Conservation (phyloP, 805 yeast species). For the Candida taoyuanica region DNA sequence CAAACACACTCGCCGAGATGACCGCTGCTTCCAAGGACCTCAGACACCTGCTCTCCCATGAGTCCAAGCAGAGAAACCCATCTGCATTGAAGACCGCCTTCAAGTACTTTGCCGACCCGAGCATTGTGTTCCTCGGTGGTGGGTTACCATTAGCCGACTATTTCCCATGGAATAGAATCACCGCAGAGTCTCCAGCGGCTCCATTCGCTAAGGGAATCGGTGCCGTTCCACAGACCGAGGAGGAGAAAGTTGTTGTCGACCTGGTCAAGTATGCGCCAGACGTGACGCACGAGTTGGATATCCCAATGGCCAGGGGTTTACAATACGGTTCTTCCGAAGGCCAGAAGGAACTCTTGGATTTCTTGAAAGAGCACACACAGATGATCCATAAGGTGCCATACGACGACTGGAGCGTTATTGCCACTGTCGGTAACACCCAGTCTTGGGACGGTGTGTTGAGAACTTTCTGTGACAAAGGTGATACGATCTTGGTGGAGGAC, state of each 20-base stretch:
- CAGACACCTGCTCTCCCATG: conserved; percentile 67
- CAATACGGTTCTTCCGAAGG: conserved; percentile 92
- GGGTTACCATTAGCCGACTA: conserved; percentile 89
- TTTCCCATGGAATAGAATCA: conserved; percentile 83
- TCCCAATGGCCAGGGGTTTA: conserved; percentile 78
- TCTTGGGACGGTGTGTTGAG: conserved; percentile 82
- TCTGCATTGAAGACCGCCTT: conserved; percentile 85
- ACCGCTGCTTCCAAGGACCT: conserved; percentile 59
- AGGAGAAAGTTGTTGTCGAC: conserved; percentile 31
- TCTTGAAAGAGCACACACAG: conserved; percentile 72
- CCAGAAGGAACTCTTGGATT: conserved; percentile 61
- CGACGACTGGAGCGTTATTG: conserved; percentile 66
- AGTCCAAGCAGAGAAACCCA: conserved; percentile 68
- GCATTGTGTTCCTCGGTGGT: conserved; percentile 87
- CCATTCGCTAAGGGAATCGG: conserved; percentile 80
- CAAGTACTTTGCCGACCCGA: conserved; percentile 67
- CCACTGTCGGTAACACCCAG: conserved; percentile 85
- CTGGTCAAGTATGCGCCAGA: conserved; percentile 39
- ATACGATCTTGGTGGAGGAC: conserved; percentile 78
- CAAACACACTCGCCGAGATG: conserved; percentile 1
- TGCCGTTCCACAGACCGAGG: conserved; percentile 42
- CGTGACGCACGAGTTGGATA: conserved; percentile 44
- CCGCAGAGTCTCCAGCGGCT: conserved; percentile 68
- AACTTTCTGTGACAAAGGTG: conserved; percentile 73
- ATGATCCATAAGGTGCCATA: conserved; percentile 42